Conservation (phyloP, 164 flowering plant species). For the Buxus sempervirens region DNA sequence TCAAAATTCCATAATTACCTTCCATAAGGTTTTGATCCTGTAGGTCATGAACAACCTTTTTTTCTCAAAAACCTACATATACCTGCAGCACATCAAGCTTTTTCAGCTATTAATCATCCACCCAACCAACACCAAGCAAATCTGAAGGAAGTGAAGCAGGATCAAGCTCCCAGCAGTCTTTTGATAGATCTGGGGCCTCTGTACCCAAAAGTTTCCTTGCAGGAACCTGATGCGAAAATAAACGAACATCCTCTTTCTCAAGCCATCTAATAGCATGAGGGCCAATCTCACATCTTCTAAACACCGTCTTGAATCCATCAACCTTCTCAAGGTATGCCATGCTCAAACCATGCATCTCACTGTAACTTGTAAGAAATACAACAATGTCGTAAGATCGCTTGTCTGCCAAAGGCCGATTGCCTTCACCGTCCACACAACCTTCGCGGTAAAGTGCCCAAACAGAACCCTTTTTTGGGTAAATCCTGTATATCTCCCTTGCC, state of each 20-base stretch:
- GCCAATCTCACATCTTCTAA: slow-evolving; percentile 74
- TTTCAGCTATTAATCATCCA: background rate
- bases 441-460: slow-evolving; percentile 82
- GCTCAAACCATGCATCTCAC: slow-evolving; percentile 80
- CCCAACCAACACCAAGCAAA: slow-evolving; percentile 31
- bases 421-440: slow-evolving; percentile 23
- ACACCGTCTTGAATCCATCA: slow-evolving; percentile 67
- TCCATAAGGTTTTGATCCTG: no score
- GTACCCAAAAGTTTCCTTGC: slow-evolving; percentile 68
- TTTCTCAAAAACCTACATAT: background rate
- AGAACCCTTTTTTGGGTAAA: slow-evolving; percentile 84
- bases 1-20: no score
- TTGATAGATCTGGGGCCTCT: slow-evolving; percentile 43
- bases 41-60: no score
- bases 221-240: slow-evolving; percentile 91
- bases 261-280: slow-evolving; percentile 62
- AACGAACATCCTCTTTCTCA: slow-evolving; percentile 49
- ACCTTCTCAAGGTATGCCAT: slow-evolving; percentile 86
- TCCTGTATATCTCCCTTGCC: slow-evolving; percentile 67
- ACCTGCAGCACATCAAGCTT: background rate
- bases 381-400: slow-evolving; percentile 54
- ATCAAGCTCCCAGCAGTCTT: slow-evolving; percentile 94
- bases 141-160: slow-evolving; percentile 81
- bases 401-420: slow-evolving; percentile 13
- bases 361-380: slow-evolving; percentile 66